These are phyloP conservation scores for Gyromitra esculenta DNA, from an alignment of 2,329 filamentous ascomycete genomes.

Conservation along the genomic window DNA sequence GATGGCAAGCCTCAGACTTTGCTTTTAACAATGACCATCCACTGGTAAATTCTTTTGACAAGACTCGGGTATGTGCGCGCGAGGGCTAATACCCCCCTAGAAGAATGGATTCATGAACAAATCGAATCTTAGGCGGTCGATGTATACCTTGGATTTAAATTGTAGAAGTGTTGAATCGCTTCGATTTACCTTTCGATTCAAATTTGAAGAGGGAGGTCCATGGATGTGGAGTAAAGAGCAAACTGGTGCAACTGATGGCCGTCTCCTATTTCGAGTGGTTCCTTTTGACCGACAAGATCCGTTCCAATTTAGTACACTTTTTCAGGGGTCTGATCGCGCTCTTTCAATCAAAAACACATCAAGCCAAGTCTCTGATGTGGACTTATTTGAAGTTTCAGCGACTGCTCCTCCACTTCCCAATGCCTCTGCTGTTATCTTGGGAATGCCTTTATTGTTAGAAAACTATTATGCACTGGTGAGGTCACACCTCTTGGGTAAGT, in stretches of 20 bases:
- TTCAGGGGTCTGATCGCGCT: conserved; percentile 33
- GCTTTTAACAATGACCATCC: conserved; percentile 28
- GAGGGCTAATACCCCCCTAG: conserved; percentile 18
- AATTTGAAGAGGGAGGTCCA: conserved; percentile 11
- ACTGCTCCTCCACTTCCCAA: conserved; percentile 37
- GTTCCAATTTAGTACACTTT: conserved; percentile 34
- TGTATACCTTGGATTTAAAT: conserved; percentile 43
- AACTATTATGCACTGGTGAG: conserved; percentile 50
- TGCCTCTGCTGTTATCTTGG: conserved; percentile 24
- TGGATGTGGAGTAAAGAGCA: conserved; percentile 54
- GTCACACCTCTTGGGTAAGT: not conserved
- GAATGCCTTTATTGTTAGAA: conserved; percentile 41
- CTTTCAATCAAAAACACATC: conserved; percentile 20
- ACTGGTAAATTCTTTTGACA: conserved; percentile 3
- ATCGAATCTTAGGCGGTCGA: conserved; percentile 11
- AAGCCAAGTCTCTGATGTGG: conserved; percentile 47
- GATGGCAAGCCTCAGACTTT: conserved; percentile 50
- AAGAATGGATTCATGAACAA: conserved; percentile 12
- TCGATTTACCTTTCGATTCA: conserved; percentile 52
- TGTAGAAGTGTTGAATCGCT: conserved; percentile 24
- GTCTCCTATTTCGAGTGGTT: conserved; percentile 34
- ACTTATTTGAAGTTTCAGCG: conserved; percentile 48
- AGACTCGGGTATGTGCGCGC: not conserved
- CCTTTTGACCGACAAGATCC: conserved; percentile 11
- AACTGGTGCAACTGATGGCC: conserved; percentile 38